Conservation (phyloP, 1,284 basidiomycete species). For the Stereum hirsutum region DNA sequence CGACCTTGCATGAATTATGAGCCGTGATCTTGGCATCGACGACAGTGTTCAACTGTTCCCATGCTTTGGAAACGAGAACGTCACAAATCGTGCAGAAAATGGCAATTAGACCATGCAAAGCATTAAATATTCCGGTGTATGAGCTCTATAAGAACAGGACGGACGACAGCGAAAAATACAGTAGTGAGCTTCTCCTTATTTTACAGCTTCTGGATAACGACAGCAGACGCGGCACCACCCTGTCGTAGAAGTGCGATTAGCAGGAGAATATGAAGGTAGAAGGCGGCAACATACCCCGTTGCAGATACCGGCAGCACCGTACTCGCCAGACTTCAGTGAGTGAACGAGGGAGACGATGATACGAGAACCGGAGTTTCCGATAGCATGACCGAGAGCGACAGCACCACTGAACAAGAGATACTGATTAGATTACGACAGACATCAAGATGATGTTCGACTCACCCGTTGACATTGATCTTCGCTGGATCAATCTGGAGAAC, state of each 20-base stretch:
- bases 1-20: no score
- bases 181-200: background rate
- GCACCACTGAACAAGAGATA: constrained; percentile 55
- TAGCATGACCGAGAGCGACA: constrained; percentile 90
- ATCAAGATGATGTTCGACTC: constrained; percentile 21
- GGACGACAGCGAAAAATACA: constrained; percentile 10
- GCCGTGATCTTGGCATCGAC: no score
- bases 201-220: constrained; percentile 84
- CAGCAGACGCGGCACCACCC: constrained; percentile 89
- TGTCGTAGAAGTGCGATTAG: constrained; percentile 22
- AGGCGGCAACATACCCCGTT: constrained; percentile 71
- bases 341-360: constrained; percentile 95
- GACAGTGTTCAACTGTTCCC: no score
- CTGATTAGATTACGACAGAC: constrained; percentile 3
- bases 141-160: constrained; percentile 6
- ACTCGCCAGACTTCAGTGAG: constrained; percentile 89
- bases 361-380: constrained; percentile 92
- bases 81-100: no score
- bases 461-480: constrained; percentile 93
- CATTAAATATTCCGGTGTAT: background rate
- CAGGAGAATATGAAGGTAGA: constrained; percentile 1
- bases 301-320: constrained; percentile 96
- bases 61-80: no score
- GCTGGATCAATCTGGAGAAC: constrained; percentile 74
- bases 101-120: background rate